A percentile compares a stretch with the other conserved stretches of the same genome.
Conservation (phyloP, 2,329 filamentous ascomycete species). For the Tolypocladium ovalisporum region DNA sequence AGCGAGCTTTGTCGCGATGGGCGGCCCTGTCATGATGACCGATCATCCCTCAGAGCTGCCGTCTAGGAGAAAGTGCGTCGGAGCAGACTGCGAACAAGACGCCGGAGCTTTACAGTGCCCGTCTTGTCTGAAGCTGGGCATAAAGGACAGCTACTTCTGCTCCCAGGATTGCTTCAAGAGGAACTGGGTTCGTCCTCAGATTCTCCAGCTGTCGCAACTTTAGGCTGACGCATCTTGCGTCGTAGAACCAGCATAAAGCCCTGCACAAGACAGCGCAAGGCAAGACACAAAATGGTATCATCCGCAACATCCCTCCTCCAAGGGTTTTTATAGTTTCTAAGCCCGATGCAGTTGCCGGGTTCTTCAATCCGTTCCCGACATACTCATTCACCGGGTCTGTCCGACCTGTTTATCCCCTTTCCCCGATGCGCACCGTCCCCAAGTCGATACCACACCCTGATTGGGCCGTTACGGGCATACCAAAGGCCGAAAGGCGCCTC, state of each 20-base stretch:
- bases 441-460: conserved; percentile 75
- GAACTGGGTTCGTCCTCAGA: conserved; percentile 67
- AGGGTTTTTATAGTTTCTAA: conserved; percentile 71
- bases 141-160: conserved; percentile 89
- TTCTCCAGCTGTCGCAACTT: background rate
- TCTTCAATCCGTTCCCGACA: conserved; percentile 85
- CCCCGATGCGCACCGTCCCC: conserved; percentile 60
- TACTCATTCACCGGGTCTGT: conserved; percentile 74
- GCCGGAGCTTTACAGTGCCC: conserved; percentile 84
- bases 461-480: conserved; percentile 76
- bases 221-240: conserved; percentile 4
- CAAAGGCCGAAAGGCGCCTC: conserved; percentile 47
- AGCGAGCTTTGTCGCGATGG: background rate
- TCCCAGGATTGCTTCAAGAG: conserved; percentile 98
- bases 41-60: background rate
- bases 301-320: conserved; percentile 63
- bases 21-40: background rate
- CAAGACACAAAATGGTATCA: conserved; percentile 66
- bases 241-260: conserved; percentile 42
- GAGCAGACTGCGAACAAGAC: conserved; percentile 75
- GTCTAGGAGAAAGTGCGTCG: conserved; percentile 61
- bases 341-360: conserved; percentile 82
- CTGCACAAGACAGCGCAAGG: conserved; percentile 51
- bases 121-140: conserved; percentile 81
- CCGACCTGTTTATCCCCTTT: conserved; percentile 80